Evolutionary conservation across 495 filamentous ascomycete genomes (phyloP), one percentile per base, ranked within the genome.

Genomic region (Amniculicola lignicola): DNA sequence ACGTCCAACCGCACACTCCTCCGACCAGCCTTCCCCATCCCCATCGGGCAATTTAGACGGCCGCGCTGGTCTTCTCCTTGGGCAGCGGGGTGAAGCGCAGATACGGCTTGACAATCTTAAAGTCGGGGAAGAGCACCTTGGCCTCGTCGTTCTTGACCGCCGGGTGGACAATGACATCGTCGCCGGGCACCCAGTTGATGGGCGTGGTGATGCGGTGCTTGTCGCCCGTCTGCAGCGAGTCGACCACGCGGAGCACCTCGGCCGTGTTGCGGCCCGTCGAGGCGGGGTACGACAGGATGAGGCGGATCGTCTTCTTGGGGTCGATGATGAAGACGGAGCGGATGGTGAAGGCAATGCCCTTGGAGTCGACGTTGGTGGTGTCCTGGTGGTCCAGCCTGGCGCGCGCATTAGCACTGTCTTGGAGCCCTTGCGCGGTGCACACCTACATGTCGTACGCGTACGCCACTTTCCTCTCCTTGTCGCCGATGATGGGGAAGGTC

Each of bases 241-340:
- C 91, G 69, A 98, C 79, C 48, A 97, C 86, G 66, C 94, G 89
- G 57, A 98, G 82, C 50, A 98, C 88, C 76, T 97, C 93, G 63
- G 89, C 90, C 52, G 89, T 87, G 77, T 97, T 98, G 66, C 93
- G 89, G 69, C 93, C 94, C 24, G 94, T 97, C 37, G 90, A 96
- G 52, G 94, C 93, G 15, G 94, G 94, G 81, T 96, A 98, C 64
- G 90, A 86, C 59, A 97, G 81, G 72, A 95, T 96, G 67, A 90
- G 84, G 66, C 93, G 90, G 74, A 97, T 96, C 64, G 85, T 90
- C 84, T 97, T 96, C 81, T 86, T 95, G 51, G 93, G 94, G 79
- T 97, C 93, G 72, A 98, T 94, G 77, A 97, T 79, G 81, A 97
- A 98, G 74, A 97, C 94, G 61, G 89, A 95, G 69, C 93, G 91